Conservation (phyloP, 768 basidiomycete species). For the Lepiota venenata region DNA sequence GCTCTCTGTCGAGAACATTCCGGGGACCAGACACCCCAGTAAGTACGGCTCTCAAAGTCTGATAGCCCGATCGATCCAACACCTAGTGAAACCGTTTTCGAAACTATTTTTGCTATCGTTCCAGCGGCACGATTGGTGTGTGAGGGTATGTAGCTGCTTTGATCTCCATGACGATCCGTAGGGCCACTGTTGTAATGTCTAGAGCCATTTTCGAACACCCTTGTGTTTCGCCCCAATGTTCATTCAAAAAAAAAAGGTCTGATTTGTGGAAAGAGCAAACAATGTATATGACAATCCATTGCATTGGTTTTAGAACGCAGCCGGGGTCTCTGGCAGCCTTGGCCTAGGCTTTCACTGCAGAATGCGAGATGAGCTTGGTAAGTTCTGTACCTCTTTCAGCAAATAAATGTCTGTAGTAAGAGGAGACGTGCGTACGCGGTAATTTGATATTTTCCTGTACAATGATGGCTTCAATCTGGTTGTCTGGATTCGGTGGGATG, state of each 20-base stretch:
- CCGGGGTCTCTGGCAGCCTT: not conserved
- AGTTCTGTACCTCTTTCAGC: slow-evolving; percentile 46
- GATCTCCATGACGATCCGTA: slow-evolving; percentile 77
- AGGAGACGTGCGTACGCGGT: slow-evolving; percentile 53
- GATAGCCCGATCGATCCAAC: not conserved
- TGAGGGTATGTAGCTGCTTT: slow-evolving; percentile 70
- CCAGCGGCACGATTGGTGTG: slow-evolving; percentile 82
- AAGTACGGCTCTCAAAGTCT: too few relatives aligned
- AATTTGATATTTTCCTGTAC: slow-evolving; percentile 82
- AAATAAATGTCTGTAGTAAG: slow-evolving; percentile 10
- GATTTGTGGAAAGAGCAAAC: not conserved
- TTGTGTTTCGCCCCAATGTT: not conserved
- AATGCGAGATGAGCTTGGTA: slow-evolving; percentile 72
- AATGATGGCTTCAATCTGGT: slow-evolving; percentile 82
- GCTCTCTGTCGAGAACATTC: too few relatives aligned
- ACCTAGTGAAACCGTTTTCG: too few relatives aligned
- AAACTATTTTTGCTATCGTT: slow-evolving; percentile 40
- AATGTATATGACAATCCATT: slow-evolving; percentile 17
- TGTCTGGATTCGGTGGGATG: slow-evolving; percentile 82
- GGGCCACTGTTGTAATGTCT: slow-evolving; percentile 62
- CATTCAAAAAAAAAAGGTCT: not conserved
- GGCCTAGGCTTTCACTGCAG: slow-evolving; percentile 46
- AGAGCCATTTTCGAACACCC: slow-evolving; percentile 17
- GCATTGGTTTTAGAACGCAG: not conserved
- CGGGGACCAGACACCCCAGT: too few relatives aligned